Conservation (phyloP, 2,329 filamentous ascomycete genomes). For the Ophiostoma pallidulum region DNA sequence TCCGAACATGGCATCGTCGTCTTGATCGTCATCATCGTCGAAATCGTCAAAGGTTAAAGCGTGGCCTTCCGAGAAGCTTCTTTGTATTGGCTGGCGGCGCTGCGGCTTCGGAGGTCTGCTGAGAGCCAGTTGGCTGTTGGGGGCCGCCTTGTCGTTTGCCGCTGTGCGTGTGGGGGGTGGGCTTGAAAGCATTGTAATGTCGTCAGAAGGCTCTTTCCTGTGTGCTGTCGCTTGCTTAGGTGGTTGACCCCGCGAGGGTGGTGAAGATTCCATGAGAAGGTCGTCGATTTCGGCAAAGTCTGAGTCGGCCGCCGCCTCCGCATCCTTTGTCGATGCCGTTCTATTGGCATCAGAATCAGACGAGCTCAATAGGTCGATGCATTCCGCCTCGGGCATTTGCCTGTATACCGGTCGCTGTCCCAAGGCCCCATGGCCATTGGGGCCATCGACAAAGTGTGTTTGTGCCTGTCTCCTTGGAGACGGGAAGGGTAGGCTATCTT, state of each 20-base stretch:
- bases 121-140: too few relatives aligned
- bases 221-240: background rate
- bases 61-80: conserved; percentile 11
- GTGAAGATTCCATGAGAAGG: background rate
- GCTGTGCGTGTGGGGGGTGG: background rate
- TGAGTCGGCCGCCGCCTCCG: background rate
- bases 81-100: background rate
- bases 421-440: background rate
- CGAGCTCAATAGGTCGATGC: conserved; percentile 14
- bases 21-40: conserved; percentile 13
- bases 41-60: conserved; percentile 6
- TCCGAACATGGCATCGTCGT: background rate
- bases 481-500: background rate
- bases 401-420: background rate
- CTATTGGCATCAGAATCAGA: conserved; percentile 1
- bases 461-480: background rate
- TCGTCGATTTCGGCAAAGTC: conserved; percentile 9
- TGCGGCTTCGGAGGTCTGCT: background rate
- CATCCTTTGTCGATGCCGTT: background rate
- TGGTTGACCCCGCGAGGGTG: background rate
- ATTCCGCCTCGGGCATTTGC: background rate
- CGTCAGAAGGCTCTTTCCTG: background rate
- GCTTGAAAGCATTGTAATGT: conserved; percentile 7
- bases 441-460: background rate
- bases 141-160: too few relatives aligned